Base-by-base conservation (phyloP, 805 yeast species). In the Ogataea nakhonphanomensis region DNA sequence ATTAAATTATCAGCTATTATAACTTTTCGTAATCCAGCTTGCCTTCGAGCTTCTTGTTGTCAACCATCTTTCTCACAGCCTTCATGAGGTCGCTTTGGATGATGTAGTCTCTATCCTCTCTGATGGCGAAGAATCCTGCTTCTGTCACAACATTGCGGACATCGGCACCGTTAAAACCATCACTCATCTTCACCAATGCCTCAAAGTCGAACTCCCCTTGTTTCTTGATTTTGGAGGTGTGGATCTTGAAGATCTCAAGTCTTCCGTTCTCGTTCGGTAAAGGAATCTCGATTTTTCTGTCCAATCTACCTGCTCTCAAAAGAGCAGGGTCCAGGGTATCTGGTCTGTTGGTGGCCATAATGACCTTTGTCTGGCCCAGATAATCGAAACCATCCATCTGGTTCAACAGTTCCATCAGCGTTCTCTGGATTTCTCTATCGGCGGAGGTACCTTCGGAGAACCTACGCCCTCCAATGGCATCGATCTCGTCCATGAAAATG, bases 301-400 rank as follows among this genome's bases (percentile, higher is more conserved):
- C 99, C 61, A 91, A 78, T 70, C 99, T 81, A 52, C 99, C 99
- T 2, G 99, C 96, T 71, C 99, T 85, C 55, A 91, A 74, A 54
- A 91, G 73, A 4, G 99, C 99, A 10, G 99, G 99, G 65, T 91
- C 99, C 50, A 91, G 73, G 9, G 98, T 93, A 61, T 91, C 99
- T 8, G 99, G 99, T 68, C 99, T 79, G 66, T 91, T 91, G n/a
- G 99, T 91, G 25, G 99, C 99, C 99, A 91, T 91, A 57, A 91
- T 91, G 38, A 91, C 89, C 69, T 91, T 91, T 2, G 99, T 91
- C 65, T 89, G 95, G 21, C 99, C 99, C 57, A 91, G 74, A 43
- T 88, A 84, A 63, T 91, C 98, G 64, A 91, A 91, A 45, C 99
- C 99, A 64, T 91, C 99, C 98, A 91, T 90, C 67, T 93, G 98